Base-by-base conservation (phyloP, 1,284 basidiomycete species). In the Golubevia pallescens region DNA sequence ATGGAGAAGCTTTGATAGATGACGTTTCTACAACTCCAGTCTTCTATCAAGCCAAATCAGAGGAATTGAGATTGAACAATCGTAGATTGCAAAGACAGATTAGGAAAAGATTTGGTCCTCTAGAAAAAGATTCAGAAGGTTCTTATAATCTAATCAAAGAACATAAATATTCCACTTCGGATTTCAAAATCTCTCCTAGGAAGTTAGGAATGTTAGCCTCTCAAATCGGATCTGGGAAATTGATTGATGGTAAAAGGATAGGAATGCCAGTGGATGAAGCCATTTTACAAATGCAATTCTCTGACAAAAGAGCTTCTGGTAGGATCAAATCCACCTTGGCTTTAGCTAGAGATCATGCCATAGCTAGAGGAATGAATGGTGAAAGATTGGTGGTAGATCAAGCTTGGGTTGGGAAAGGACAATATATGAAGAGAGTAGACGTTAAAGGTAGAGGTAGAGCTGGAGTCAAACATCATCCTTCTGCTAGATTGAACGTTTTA, bases 241-340 rank as follows among this genome's bases (percentile, higher is more conserved):
- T 81, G 2, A 78, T 85, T 67, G 55, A 57, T 14, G 23, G 23
- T 57, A 48, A 48, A 48, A 48, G 42, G 42, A 48, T 48, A 13
- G 92, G 93, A 14, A 92, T 93, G 77, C 93, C 94, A 13, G 91
- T 96, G 67, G 95, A 97, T 87, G 91, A 92, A 81, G 95, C 96
- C 24, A 95, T 99, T 80, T 87, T 98, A 61, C 96, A 99, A 84
- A 96, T 98, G 92, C 90, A 93, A 84, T 97, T 97, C 86, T 93
- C 92, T 74, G 91, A 95, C 86, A 97, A 97, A 87, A 90, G 94
- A 14, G 93, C 93, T 8, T 92, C 93, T 65, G 90, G 88, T 57
- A 90, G 93, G 69, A 90, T 99, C 65, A 91, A 94, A 89, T 92
- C 91, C 75, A 95, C 95, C 88, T 89, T 98, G 57, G 91, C 90